Conservation (phyloP, 1,284 basidiomycete genomes). For the Sporisorium graminicola region DNA sequence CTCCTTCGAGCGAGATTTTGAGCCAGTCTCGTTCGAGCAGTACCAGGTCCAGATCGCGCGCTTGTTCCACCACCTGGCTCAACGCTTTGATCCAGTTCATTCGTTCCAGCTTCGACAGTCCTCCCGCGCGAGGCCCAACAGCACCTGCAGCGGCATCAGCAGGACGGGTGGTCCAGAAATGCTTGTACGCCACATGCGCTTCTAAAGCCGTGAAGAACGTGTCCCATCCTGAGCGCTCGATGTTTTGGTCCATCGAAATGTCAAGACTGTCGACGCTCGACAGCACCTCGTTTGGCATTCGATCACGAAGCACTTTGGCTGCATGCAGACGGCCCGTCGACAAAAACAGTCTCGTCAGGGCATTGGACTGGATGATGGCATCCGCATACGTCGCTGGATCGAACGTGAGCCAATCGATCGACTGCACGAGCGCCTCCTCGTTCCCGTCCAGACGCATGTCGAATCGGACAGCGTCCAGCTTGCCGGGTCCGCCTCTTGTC, state of each 20-base stretch:
- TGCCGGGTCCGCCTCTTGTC: conserved; percentile 13
- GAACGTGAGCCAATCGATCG: conserved; percentile 94
- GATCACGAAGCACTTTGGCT: conserved; percentile 59
- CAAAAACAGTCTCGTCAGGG: conserved; percentile 61
- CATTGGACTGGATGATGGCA: conserved; percentile 66
- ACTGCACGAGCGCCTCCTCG: conserved; percentile 78
- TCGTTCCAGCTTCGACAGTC: conserved; percentile 50
- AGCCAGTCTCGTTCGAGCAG: conserved; percentile 73
- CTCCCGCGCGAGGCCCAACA: conserved; percentile 13
- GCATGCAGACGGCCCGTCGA: conserved; percentile 61
- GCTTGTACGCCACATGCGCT: conserved; percentile 55
- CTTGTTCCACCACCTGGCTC: conserved; percentile 68
- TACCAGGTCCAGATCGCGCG: conserved; percentile 69
- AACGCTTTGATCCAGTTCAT: conserved; percentile 56
- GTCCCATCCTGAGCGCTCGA: conserved; percentile 64
- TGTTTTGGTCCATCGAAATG: conserved; percentile 48
- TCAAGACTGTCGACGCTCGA: conserved; percentile 28
- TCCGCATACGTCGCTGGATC: conserved; percentile 69
- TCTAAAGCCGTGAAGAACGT: conserved; percentile 64
- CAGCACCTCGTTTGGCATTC: conserved; percentile 60
- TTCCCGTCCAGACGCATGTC: conserved; percentile 40
- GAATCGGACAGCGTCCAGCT: conserved; percentile 35
- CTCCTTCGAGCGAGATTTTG: conserved; percentile 67
- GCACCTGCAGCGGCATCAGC: conserved; percentile 10
- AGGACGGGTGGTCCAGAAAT: conserved; percentile 55